A percentile compares a stretch with the other conserved stretches of the same genome.
phyloP scores from a whole-genome alignment of 1,284 basidiomycete genomes.

The Tilletia walkeri region DNA sequence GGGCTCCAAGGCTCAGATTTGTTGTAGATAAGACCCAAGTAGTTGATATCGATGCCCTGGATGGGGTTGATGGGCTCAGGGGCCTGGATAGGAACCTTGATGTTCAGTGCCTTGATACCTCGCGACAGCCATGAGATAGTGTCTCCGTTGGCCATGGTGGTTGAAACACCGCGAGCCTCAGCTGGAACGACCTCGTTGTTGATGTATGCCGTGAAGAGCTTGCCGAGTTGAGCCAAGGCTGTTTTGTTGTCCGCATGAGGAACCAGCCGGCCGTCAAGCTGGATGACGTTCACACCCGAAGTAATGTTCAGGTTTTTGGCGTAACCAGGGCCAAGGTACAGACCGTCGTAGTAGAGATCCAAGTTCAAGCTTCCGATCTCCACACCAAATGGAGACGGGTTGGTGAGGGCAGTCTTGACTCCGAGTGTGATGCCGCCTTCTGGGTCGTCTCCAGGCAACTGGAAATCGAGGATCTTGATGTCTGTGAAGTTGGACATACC shows the following conservation, averaged over 20 bases:
- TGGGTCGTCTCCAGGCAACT: conserved; percentile 70
- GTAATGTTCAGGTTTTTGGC: conserved; percentile 45
- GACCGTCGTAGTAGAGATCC: conserved; percentile 65
- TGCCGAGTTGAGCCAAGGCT: conserved; percentile 63
- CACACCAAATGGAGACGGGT: conserved; percentile 72
- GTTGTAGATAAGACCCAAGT: conserved; percentile 66
- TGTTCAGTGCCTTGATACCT: conserved; percentile 66
- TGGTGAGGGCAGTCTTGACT: conserved; percentile 65
- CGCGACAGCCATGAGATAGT: conserved; percentile 68
- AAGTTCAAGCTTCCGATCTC: conserved; percentile 70
- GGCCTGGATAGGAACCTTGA: conserved; percentile 66
- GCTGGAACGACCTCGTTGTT: conserved; percentile 67
- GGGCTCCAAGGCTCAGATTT: conserved; percentile 65
- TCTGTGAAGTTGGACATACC: conserved; percentile 69
- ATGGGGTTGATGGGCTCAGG: conserved; percentile 67
- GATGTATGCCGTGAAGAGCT: conserved; percentile 72
- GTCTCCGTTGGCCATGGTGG: conserved; percentile 64
- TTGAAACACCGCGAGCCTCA: conserved; percentile 62
- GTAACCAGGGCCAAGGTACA: conserved; percentile 66
- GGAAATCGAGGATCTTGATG: conserved; percentile 66
- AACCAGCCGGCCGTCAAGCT: conserved; percentile 65
- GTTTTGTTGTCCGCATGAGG: conserved; percentile 62
- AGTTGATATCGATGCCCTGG: conserved; percentile 67
- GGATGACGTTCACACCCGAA: conserved; percentile 65
- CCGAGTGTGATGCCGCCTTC: conserved; percentile 69